Evolutionary conservation across 257 asterid genomes (phyloP), one percentile per base, ranked within the genome.

Genomic region (Salvia hispanica): DNA sequence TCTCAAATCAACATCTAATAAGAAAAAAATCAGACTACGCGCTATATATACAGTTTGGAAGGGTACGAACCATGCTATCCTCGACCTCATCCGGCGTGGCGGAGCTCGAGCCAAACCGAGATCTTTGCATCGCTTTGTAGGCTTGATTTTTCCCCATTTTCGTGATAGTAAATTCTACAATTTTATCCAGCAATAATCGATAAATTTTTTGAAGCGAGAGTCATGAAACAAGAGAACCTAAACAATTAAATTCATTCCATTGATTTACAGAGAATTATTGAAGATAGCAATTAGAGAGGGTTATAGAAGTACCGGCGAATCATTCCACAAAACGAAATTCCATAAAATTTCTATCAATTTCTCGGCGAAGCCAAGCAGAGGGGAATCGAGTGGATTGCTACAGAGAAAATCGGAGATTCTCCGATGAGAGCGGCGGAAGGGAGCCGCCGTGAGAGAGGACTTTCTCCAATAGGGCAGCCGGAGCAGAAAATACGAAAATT

Each of bases 31-130:
- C 18, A 46, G 21, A 18, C 21, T 14, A 53, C 7, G 31, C 11
- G 64, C 59, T 52, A 42, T 4, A 50, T 37, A 16, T 57, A 71
- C 58, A 70, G 83, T 76, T 82, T 80, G 95, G 73, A 86, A 89
- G 76, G 87, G 87, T 76, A 84, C 96, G 77, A 85, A 89, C 95
- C 96, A 89, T 89, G 85, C 96, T 95, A 59, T 89, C 96, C 43
- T 89, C 88, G 78, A 80, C 82, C 72, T 86, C 96, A 1, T 89
- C 90, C 12, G 89, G 95, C 6, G 76, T 90, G 44, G 73, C 92
- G 54, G 90, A 72, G 84, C 92, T 80, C 42, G 91, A 84, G 60
- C 95, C 96, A 13, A 86, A 62, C 82, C 86, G 85, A 40, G 96
- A 58, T 82, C 87, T 83, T 79, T 89, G 96, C 96, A 84, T 86